phyloP scores from a whole-genome alignment of 495 filamentous ascomycete species.

The Tuber umbilicatum region DNA sequence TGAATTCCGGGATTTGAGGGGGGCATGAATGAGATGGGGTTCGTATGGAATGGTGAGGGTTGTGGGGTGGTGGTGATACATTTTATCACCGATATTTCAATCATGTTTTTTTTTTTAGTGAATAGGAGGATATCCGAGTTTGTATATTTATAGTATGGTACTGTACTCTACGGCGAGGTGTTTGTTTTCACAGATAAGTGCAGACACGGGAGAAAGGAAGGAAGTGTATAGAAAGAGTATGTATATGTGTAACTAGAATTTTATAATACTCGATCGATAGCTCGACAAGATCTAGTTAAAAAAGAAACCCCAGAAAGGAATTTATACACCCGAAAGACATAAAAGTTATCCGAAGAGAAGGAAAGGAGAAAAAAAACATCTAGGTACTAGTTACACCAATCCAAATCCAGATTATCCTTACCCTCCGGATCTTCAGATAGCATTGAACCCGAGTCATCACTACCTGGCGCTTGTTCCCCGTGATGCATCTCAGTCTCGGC shows the following conservation, averaged over 20 bases:
- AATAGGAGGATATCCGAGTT: not conserved
- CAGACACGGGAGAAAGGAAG: not conserved
- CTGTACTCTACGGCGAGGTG: not conserved
- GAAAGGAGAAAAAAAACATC: not conserved
- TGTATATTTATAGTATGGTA: not conserved
- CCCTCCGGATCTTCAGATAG: not conserved
- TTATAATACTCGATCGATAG: not conserved
- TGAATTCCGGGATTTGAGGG: constrained; percentile 15
- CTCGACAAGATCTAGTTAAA: not conserved
- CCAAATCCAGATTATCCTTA: not conserved
- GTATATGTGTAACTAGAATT: not conserved
- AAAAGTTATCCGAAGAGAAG: not conserved
- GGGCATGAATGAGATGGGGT: not conserved
- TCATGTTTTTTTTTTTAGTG: not conserved
- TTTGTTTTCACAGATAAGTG: not conserved
- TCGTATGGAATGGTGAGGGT: not conserved
- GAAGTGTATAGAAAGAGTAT: not conserved
- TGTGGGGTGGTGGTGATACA: not conserved
- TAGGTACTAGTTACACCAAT: not conserved
- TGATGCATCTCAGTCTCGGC: not conserved
- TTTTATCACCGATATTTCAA: too few relatives aligned
- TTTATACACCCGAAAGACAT: not conserved
- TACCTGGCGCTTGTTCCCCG: not conserved
- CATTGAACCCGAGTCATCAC: not conserved
- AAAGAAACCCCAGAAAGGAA: not conserved